These are phyloP conservation scores for Blastobotrys americana DNA, from an alignment of 805 yeast species.

Conservation along the genomic window DNA sequence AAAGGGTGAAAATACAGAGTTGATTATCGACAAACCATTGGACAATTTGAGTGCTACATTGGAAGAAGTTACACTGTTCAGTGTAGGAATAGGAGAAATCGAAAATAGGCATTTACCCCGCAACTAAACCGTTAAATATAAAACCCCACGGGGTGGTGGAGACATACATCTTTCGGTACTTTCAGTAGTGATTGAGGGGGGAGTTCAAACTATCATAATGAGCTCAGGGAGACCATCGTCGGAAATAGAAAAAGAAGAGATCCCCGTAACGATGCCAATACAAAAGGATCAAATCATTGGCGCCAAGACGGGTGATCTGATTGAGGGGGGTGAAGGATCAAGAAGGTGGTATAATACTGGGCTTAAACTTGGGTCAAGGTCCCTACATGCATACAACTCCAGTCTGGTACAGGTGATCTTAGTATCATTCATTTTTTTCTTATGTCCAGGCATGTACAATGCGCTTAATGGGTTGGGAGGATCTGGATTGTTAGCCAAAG, in stretches of 20 bases:
- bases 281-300: background rate
- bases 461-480: slow-evolving; percentile 47
- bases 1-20: no score
- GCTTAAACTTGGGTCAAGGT: slow-evolving; percentile 20
- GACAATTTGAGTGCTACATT: no score
- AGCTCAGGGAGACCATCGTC: background rate
- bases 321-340: slow-evolving; percentile 1
- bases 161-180: no score
- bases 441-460: slow-evolving; percentile 49
- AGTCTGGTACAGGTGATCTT: slow-evolving; percentile 39
- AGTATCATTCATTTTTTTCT: slow-evolving; percentile 41
- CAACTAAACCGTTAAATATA: no score
- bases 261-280: background rate
- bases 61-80: no score
- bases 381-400: slow-evolving; percentile 34
- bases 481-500: slow-evolving; percentile 29
- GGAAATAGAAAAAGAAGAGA: background rate
- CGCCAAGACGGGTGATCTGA: slow-evolving; percentile 1
- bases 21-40: no score
- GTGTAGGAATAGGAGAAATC: no score
- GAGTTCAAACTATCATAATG: background rate
- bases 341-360: slow-evolving; percentile 22
- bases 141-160: no score
- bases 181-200: no score
- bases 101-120: no score